A percentile compares a stretch with the other conserved stretches of the same genome.
phyloP scores from a whole-genome alignment of 2,329 filamentous ascomycete species.

The Ophiocordyceps camponoti-leonardi region DNA sequence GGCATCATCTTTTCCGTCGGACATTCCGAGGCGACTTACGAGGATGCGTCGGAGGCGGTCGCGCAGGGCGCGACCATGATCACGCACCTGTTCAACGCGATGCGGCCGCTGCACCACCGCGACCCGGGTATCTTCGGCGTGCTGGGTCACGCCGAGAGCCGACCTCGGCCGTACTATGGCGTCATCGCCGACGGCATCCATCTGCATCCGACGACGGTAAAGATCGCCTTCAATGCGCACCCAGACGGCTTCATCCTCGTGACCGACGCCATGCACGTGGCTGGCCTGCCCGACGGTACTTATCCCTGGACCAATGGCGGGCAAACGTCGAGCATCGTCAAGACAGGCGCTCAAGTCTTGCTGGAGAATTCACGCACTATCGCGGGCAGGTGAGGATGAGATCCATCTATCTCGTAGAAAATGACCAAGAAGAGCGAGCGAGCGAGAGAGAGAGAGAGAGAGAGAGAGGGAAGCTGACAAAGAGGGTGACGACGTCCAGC shows the following conservation, averaged over 20 bases:
- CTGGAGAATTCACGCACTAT: constrained; percentile 66
- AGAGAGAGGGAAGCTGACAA: constrained; percentile 2
- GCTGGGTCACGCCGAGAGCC: constrained; percentile 46
- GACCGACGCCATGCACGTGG: constrained; percentile 81
- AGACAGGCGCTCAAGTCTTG: constrained; percentile 54
- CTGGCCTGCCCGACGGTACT: constrained; percentile 65
- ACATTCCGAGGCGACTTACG: constrained; percentile 76
- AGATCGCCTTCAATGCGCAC: constrained; percentile 77
- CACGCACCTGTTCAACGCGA: constrained; percentile 87
- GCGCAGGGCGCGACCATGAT: constrained; percentile 72
- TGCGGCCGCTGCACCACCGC: constrained; percentile 78
- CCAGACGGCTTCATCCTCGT: constrained; percentile 75
- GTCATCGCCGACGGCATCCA: constrained; percentile 86
- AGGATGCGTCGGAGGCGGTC: constrained; percentile 57
- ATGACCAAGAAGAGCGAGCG: too few relatives aligned
- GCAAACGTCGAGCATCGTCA: constrained; percentile 40
- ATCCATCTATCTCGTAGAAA: background rate
- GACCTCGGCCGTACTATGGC: constrained; percentile 60
- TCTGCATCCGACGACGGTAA: constrained; percentile 72
- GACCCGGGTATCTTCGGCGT: constrained; percentile 84
- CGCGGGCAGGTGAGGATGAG: constrained; percentile 46
- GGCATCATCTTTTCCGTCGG: constrained; percentile 68
- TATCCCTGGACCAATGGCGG: constrained; percentile 75
- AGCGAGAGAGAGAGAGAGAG: too few relatives aligned
- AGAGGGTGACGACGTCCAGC: constrained; percentile 15